A percentile compares a stretch with the other conserved stretches of the same genome.
Conservation (phyloP, 768 basidiomycete species). For the Thelephora ganbajun region DNA sequence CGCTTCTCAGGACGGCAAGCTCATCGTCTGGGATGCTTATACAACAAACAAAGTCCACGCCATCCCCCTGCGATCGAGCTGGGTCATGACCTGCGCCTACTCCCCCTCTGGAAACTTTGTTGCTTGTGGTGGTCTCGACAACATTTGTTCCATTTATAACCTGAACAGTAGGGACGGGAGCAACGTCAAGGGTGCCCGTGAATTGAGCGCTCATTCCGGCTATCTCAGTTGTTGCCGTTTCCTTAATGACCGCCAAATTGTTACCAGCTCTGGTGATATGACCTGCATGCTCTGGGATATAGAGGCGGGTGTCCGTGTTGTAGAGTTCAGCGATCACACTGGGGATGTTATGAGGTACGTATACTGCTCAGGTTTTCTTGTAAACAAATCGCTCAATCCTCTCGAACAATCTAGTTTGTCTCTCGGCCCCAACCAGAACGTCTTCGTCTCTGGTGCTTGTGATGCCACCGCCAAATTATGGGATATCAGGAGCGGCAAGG, state of each 20-base stretch:
- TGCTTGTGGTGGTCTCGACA: slow-evolving; percentile 97
- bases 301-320: slow-evolving; percentile 92
- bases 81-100: slow-evolving; percentile 99
- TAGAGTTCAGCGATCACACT: slow-evolving; percentile 98
- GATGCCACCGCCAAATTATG: slow-evolving; percentile 98
- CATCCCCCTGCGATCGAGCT: slow-evolving; percentile 92
- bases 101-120: slow-evolving; percentile 95
- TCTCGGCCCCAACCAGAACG: slow-evolving; percentile 83
- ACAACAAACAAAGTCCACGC: slow-evolving; percentile 99
- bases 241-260: slow-evolving; percentile 97
- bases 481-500: slow-evolving; percentile 96
- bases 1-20: slow-evolving; percentile 98
- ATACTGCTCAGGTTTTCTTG: background rate
- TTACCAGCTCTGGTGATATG: slow-evolving; percentile 98
- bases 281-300: slow-evolving; percentile 99
- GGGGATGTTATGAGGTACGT: slow-evolving; percentile 98
- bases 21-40: slow-evolving; percentile 99
- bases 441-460: slow-evolving; percentile 98
- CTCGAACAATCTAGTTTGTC: slow-evolving; percentile 50
- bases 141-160: slow-evolving; percentile 98
- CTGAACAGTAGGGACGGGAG: slow-evolving; percentile 69
- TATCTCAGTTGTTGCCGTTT: slow-evolving; percentile 98
- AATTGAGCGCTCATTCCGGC: slow-evolving; percentile 93
- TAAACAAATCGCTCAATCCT: slow-evolving; percentile 5
- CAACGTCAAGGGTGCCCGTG: slow-evolving; percentile 78